Evolutionary conservation across 345 rosid genomes (phyloP), one percentile per base, ranked within the genome.

Genomic region (Rhodamnia argentea): DNA sequence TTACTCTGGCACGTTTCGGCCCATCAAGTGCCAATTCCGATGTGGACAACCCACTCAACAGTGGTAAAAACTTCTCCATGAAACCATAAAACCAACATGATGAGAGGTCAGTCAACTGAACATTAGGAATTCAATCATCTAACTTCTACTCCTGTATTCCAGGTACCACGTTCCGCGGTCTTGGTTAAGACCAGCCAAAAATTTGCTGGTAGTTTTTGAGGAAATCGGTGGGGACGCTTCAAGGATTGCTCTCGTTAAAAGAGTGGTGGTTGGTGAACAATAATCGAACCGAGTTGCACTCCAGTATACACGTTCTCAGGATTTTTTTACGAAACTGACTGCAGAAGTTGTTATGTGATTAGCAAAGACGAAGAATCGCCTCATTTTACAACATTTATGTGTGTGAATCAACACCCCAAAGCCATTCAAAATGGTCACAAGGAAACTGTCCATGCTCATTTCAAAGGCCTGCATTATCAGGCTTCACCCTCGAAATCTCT

Each of bases 131-230:
- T 53, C 4, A n/a, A 24, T 26, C 55, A 83, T 83, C 84, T 82
- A 16, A 44, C 84, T 8, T 26, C 81, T 37, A 52, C 13, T 83
- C 6, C 23, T 42, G 29, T 40, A 52, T 90, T 87, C 59, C 90
- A 94, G 96, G 95, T 93, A 92, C 88, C 95, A 91, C 83, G 92
- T 94, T 83, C 95, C 95, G 13, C 87, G 92, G 58, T 90, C 94
- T 52, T 94, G 97, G 95, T 86, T 93, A 87, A 92, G 90, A 83
- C 89, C 91, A 70, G 88, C 86, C n/a, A 64, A 85, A 10, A 94
- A 94, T 86, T 84, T 89, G 18, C 42, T 92, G 82, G 89, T 92
- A 27, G 84, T 94, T 83, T 92, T 92, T 26, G 95, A 94, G 87
- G 96, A 94, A 90, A 87, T 88, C 22, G 92, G 93, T 0, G 95